Percentiles rank a stretch among this genome's conserved stretches.
Conservation (phyloP, 2,329 filamentous ascomycete species). For the Diaporthe longicolla region DNA sequence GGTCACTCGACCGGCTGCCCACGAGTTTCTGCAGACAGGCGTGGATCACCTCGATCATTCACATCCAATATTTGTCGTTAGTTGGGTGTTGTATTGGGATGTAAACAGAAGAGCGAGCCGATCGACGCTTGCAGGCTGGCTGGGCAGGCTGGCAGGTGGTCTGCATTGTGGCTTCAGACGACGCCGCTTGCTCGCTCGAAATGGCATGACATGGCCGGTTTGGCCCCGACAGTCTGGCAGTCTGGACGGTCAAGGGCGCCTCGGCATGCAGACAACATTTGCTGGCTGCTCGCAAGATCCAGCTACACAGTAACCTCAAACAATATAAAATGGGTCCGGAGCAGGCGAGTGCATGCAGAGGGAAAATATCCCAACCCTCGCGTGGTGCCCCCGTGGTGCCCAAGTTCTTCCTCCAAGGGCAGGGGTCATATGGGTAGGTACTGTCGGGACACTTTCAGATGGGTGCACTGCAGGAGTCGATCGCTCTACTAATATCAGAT, state of each 20-base stretch:
- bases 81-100: neutral
- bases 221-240: neutral
- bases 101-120: too few relatives aligned
- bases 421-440: neutral
- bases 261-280: slow-evolving; percentile 10
- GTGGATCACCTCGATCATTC: neutral
- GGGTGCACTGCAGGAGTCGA: slow-evolving; percentile 19
- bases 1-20: neutral
- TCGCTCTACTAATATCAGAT: slow-evolving; percentile 34
- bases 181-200: neutral
- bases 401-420: slow-evolving; percentile 10
- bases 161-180: neutral
- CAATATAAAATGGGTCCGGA: slow-evolving; percentile 1
- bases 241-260: neutral
- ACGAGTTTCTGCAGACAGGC: neutral
- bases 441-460: neutral
- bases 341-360: neutral
- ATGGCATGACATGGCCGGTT: slow-evolving; percentile 14
- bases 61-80: neutral
- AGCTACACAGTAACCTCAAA: slow-evolving; percentile 17
- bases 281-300: neutral
- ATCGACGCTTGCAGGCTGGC: neutral
- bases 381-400: neutral
- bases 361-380: slow-evolving; percentile 6
- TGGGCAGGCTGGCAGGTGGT: slow-evolving; percentile 1